phyloP scores from a whole-genome alignment of 306 rosid species.

The Vicia faba region DNA sequence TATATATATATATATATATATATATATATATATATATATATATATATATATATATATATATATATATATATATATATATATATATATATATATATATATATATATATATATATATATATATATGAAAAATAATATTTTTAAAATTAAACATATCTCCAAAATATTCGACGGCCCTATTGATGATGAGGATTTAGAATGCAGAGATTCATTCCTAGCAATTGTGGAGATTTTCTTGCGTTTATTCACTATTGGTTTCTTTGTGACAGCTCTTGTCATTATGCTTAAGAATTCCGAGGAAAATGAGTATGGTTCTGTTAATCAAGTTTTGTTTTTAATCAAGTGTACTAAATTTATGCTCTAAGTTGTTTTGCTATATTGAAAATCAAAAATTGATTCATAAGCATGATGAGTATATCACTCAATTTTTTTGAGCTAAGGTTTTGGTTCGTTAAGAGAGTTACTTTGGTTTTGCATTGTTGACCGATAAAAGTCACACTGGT shows the following conservation, averaged over 20 bases:
- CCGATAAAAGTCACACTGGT: too few relatives aligned
- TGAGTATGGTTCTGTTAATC: conserved; percentile 59
- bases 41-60: too few relatives aligned
- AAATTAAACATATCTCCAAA: too few relatives aligned
- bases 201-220: conserved; percentile 41
- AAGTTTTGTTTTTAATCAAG: background rate
- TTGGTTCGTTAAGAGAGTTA: background rate
- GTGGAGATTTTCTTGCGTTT: conserved; percentile 77
- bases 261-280: conserved; percentile 79
- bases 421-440: background rate
- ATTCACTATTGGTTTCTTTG: conserved; percentile 62
- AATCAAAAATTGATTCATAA: background rate
- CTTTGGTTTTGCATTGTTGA: background rate
- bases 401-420: background rate
- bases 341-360: background rate
- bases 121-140: too few relatives aligned
- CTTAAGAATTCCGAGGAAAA: conserved; percentile 73
- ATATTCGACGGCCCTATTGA: too few relatives aligned
- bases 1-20: too few relatives aligned
- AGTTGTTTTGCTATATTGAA: background rate
- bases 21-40: too few relatives aligned
- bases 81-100: too few relatives aligned
- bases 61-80: too few relatives aligned
- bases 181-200: conserved; percentile 31
- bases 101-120: too few relatives aligned